Evolutionary conservation across 148 eudicot genomes (phyloP), one percentile per base, ranked within the genome.

Genomic region (Vaccinium corymbosum): DNA sequence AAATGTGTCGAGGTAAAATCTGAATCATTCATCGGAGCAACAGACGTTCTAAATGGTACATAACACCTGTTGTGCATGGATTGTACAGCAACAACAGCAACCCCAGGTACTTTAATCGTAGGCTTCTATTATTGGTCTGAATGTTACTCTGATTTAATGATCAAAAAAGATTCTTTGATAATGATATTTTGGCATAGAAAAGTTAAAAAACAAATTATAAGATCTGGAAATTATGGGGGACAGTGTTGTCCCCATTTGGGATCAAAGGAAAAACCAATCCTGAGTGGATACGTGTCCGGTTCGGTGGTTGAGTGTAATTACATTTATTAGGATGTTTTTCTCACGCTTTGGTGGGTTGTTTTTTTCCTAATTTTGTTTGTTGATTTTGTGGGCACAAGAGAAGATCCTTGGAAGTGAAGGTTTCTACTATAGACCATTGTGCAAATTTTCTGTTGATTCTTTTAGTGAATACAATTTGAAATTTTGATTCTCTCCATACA

Each of bases 161-260:
- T 79, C 84, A 80, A 76, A 17, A 88, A 84, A 88, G 90, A 88
- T 88, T 88, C 88, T 79, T 66, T 86, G 88, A 84, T 38, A 88
- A 79, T 86, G 87, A 86, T 86, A 71, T 84, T 74, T 81, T 80
- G 62, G 38, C 64, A 74, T 72, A 51, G 17, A 85, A 88, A 82
- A 80, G 86, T 85, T 85, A 88, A 80, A 29, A 49, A 52, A 35
- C 53, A 52, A 64, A 78, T 57, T 81, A 42, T 79, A 72, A 56
- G 76, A 72, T 71, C 53, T 46, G 81, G 25, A 38, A 51, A 7
- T 15, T 74, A 50, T 82, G 12, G 68, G 61, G 72, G 83, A 19
- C 57, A 75, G 76, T 42, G 11, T 38, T 61, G 84, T 81, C 84
- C 53, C 15, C 11, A 42, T 11, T 61, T 56, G 14, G 14, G 15